phyloP scores from a whole-genome alignment of 768 basidiomycete species.

The Leccinum ochraceum region DNA sequence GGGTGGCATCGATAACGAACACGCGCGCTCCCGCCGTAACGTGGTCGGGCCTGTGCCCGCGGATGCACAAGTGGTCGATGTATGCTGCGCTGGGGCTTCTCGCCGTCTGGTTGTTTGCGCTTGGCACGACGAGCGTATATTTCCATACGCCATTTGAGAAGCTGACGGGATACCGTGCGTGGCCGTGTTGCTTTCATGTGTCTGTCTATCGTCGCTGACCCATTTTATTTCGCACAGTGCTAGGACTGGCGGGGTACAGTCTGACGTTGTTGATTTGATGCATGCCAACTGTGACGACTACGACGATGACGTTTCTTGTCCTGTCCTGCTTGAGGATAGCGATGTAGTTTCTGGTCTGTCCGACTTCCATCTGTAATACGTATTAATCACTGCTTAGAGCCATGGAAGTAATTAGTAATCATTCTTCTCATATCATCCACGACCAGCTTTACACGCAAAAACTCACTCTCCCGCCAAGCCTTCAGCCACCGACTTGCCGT shows the following conservation, averaged over 20 bases:
- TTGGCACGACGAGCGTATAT: conserved; percentile 81
- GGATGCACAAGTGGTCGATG: conserved; percentile 50
- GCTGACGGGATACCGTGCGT: conserved; percentile 79
- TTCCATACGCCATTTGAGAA: conserved; percentile 93
- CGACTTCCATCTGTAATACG: background rate
- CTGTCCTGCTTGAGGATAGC: background rate
- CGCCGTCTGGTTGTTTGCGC: conserved; percentile 69
- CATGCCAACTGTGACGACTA: background rate
- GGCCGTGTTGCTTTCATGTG: background rate
- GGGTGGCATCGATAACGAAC: conserved; percentile 54
- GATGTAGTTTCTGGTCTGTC: background rate
- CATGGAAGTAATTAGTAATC: no score
- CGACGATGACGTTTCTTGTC: background rate
- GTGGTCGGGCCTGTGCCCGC: conserved; percentile 37
- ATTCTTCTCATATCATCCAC: background rate
- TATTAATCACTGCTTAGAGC: background rate
- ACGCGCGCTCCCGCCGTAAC: background rate
- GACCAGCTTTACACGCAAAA: conserved; percentile 20
- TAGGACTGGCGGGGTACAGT: conserved; percentile 39
- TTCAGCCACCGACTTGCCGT: conserved; percentile 18
- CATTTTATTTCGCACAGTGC: conserved; percentile 27
- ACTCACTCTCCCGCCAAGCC: conserved; percentile 42
- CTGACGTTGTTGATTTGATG: conserved; percentile 29
- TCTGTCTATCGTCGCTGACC: conserved; percentile 22
- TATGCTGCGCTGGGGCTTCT: conserved; percentile 48